phyloP scores from a whole-genome alignment of 306 rosid genomes.

The Lathyrus oleraceus region DNA sequence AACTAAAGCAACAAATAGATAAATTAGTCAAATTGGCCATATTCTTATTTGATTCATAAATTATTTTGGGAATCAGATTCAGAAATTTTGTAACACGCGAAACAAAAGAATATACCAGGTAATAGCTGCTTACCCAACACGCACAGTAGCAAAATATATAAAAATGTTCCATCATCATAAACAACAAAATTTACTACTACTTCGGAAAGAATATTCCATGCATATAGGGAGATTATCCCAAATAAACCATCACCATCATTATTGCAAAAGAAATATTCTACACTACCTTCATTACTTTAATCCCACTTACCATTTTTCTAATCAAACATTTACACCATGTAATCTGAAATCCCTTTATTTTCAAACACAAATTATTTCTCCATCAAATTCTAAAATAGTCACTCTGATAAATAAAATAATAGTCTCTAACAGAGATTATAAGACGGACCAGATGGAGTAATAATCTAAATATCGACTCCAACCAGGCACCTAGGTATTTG shows the following conservation, averaged over 20 bases:
- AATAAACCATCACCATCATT: conserved; percentile 10
- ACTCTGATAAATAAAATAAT: too few species aligned
- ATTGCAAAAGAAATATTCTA: not conserved
- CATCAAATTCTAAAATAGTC: too few species aligned
- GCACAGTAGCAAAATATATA: conserved; percentile 2
- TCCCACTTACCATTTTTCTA: not conserved
- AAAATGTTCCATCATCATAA: conserved; percentile 12
- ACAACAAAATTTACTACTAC: not conserved
- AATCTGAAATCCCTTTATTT: too few species aligned
- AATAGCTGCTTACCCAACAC: not conserved
- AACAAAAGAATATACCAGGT: not conserved
- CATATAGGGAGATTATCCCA: not conserved
- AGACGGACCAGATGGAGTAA: too few species aligned
- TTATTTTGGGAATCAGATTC: not conserved
- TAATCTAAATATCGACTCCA: too few species aligned
- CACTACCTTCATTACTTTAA: not conserved
- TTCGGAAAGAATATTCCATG: conserved; percentile 22
- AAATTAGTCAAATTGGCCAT: not conserved
- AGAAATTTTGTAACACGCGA: not conserved
- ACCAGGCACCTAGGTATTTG: too few species aligned
- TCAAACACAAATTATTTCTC: too few species aligned
- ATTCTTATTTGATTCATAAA: conserved; percentile 5
- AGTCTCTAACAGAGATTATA: too few species aligned
- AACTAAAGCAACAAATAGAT: not conserved
- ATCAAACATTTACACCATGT: not conserved